A percentile compares a stretch with the other conserved stretches of the same genome.
These are phyloP conservation scores for Yarrowia bubula DNA, from an alignment of 805 yeast genomes.

Conservation along the genomic window DNA sequence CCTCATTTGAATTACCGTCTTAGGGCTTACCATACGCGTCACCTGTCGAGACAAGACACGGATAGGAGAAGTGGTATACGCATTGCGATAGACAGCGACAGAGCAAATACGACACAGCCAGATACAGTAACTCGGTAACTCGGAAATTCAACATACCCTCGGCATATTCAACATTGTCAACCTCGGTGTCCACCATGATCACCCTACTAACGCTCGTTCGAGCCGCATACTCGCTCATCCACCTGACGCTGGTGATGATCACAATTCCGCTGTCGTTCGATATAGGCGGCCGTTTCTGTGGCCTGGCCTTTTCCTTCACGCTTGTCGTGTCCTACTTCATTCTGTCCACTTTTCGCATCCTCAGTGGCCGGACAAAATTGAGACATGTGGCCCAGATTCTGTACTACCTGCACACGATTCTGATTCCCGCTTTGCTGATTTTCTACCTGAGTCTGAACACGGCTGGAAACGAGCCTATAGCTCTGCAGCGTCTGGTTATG, in stretches of 20 bases:
- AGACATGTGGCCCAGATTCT: slow-evolving; percentile 42
- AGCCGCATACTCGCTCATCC: slow-evolving; percentile 41
- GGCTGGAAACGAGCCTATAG: neutral
- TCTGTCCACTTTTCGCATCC: slow-evolving; percentile 68
- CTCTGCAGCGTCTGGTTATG: slow-evolving; percentile 42
- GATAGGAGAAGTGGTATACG: neutral
- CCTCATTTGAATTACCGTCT: neutral
- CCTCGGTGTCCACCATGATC: neutral
- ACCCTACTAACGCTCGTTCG: slow-evolving; percentile 19
- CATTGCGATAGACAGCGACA: neutral
- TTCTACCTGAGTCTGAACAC: slow-evolving; percentile 40
- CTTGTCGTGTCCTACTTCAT: slow-evolving; percentile 67
- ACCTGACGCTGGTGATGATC: slow-evolving; percentile 65
- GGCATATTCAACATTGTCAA: no score
- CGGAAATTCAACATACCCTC: no score
- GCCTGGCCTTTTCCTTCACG: slow-evolving; percentile 76
- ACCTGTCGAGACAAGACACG: neutral
- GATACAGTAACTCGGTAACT: no score
- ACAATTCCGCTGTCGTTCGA: slow-evolving; percentile 93
- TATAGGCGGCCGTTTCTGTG: slow-evolving; percentile 88
- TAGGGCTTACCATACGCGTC: slow-evolving; percentile 18
- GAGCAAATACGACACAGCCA: no score
- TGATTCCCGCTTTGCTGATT: slow-evolving; percentile 78
- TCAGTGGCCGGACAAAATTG: slow-evolving; percentile 44
- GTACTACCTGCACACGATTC: slow-evolving; percentile 77